Base-by-base conservation (phyloP, 2,329 filamentous ascomycete genomes). In the Penicillium hordei region DNA sequence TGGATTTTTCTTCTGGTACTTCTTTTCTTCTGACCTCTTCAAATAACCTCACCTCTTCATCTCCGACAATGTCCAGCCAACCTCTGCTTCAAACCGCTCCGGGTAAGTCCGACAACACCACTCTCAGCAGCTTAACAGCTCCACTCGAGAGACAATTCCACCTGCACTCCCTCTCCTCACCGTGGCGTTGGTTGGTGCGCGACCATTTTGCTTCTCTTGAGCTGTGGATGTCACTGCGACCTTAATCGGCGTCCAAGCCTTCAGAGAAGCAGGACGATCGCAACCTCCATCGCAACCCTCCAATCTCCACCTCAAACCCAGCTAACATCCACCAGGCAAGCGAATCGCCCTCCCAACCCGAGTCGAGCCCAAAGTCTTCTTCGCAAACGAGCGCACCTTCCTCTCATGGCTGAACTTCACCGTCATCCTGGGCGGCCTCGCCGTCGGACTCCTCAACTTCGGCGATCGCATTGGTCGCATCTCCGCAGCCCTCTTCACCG, bases 351-450 rank as follows among this genome's bases (percentile, higher is more conserved):
- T 99, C 64, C 94, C 94, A 57, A 97, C 93, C 60, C 92, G 94
- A 67, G 93, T 99, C 78, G 94, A 99, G 79, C 94, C 94, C 70
- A 99, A 99, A 80, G 94, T 99, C 82, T 99, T 97, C 86, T 99
- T 99, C 83, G 94, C 94, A 79, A 99, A 99, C 83, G 94, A 99
- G 81, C 91, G 94, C 63, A 99, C 94, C 63, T 99, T 99, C 76
- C 87, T 99, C 72, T 96, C 92, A 78, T 99, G 94, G 94, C 90
- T 99, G 72, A 99, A 99, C 85, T 97, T 97, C 83, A 96, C 93
- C 76, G 93, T 99, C 72, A 93, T 99, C 78, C 89, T 99, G 61
- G 94, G 94, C 72, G 94, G 94, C 63, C 87, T 99, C 50, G 93
- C 94, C 66, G 91, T 99, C 68, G 94, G 94, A 68, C 92, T 99